Percentiles rank a stretch among this genome's conserved stretches.
These are phyloP conservation scores for Rubroboletus satanas DNA, from an alignment of 768 basidiomycete species.

Conservation along the genomic window DNA sequence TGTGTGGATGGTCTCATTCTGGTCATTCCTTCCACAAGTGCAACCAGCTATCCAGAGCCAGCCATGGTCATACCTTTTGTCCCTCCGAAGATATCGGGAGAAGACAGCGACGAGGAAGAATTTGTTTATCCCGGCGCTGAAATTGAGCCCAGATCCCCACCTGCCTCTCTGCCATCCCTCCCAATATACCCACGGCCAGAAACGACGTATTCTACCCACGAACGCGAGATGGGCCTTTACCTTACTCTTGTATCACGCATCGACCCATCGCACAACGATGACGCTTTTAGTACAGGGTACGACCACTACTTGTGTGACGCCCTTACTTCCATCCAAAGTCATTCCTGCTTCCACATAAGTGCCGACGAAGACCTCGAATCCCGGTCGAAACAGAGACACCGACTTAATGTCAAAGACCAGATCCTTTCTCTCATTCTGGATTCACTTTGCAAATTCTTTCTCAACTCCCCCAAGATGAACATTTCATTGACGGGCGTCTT, in stretches of 20 bases:
- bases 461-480: slow-evolving; percentile 82
- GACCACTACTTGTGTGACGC: slow-evolving; percentile 82
- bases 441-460: slow-evolving; percentile 73
- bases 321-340: slow-evolving; percentile 59
- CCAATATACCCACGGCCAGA: slow-evolving; percentile 58
- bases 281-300: slow-evolving; percentile 81
- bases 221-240: slow-evolving; percentile 81
- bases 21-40: slow-evolving; percentile 62
- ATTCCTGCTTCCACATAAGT: slow-evolving; percentile 52
- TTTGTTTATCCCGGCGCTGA: slow-evolving; percentile 41
- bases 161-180: slow-evolving; percentile 15
- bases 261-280: slow-evolving; percentile 63
- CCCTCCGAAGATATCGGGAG: slow-evolving; percentile 22
- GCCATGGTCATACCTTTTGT: slow-evolving; percentile 32
- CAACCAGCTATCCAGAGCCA: slow-evolving; percentile 72
- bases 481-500: slow-evolving; percentile 83
- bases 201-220: slow-evolving; percentile 75
- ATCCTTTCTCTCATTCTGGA: slow-evolving; percentile 69
- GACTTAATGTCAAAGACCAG: slow-evolving; percentile 74
- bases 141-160: slow-evolving; percentile 13
- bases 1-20: slow-evolving; percentile 66
- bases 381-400: slow-evolving; percentile 55
- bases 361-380: slow-evolving; percentile 40
- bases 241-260: slow-evolving; percentile 73
- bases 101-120: slow-evolving; percentile 51